Evolutionary conservation across 2,329 filamentous ascomycete genomes (phyloP).

Genomic region (Plectosphaerella sp.): DNA sequence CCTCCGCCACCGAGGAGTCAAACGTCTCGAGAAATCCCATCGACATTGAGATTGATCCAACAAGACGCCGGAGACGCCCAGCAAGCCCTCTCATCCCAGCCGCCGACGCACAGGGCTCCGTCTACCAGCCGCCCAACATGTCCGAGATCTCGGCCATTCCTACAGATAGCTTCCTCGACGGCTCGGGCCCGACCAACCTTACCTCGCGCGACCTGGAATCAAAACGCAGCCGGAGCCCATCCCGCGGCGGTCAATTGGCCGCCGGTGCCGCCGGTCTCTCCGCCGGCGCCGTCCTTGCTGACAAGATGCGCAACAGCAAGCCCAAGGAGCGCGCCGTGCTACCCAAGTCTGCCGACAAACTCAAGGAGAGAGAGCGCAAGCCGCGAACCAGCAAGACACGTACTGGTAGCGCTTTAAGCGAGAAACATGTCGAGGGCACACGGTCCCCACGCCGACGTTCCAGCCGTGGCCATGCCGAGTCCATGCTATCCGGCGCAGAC

Average conservation of each 20-base stretch:
- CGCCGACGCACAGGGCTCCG: conserved; percentile 51
- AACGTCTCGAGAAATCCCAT: conserved; percentile 73
- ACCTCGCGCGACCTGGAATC: conserved; percentile 22
- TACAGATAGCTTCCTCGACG: conserved; percentile 57
- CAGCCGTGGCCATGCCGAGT: conserved; percentile 48
- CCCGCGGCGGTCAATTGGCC: conserved; percentile 31
- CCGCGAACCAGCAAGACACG: conserved; percentile 43
- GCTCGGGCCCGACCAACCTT: conserved; percentile 40
- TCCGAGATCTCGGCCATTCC: conserved; percentile 84
- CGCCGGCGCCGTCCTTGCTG: conserved; percentile 31
- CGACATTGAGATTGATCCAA: conserved; percentile 77
- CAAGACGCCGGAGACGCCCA: conserved; percentile 50
- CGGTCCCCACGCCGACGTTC: conserved; percentile 45
- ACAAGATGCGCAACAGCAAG: conserved; percentile 34
- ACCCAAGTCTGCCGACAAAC: conserved; percentile 31
- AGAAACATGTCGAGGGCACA: conserved; percentile 41
- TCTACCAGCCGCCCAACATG: conserved; percentile 59
- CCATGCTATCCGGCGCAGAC: conserved; percentile 46
- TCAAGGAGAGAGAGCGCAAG: conserved; percentile 47
- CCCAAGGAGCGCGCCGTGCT: conserved; percentile 33
- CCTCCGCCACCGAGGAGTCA: conserved; percentile 74
- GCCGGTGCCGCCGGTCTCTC: conserved; percentile 31
- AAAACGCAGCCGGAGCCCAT: conserved; percentile 38
- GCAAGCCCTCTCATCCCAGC: conserved; percentile 64
- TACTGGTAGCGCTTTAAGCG: conserved; percentile 39